phyloP scores from a whole-genome alignment of 148 eudicot species.

The Amaranthus hypochondriacus region DNA sequence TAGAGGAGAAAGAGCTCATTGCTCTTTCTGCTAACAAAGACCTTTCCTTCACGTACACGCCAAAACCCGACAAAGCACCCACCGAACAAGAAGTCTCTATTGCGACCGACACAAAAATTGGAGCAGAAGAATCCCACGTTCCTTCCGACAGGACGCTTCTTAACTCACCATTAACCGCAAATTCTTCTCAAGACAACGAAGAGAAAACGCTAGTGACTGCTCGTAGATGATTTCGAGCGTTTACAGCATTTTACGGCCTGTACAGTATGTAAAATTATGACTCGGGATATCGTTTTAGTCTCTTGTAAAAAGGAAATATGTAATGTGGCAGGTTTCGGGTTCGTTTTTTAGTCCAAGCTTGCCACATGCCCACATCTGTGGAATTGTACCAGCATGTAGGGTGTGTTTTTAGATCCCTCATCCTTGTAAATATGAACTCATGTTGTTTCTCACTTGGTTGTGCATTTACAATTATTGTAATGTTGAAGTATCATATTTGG shows the following conservation, averaged over 20 bases:
- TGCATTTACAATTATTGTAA: too few species aligned
- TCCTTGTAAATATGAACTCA: not conserved
- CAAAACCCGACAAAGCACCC: conserved; percentile 37
- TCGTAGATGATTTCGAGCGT: conserved; percentile 31
- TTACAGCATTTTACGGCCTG: conserved; percentile 13
- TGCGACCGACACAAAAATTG: not conserved
- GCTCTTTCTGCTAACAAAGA: conserved; percentile 75
- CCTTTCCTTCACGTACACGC: conserved; percentile 51
- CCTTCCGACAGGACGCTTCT: conserved; percentile 7
- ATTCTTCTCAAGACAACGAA: conserved; percentile 17
- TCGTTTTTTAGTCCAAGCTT: conserved; percentile 18
- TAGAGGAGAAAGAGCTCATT: conserved; percentile 70
- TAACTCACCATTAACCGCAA: conserved; percentile 16
- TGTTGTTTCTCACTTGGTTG: not conserved
- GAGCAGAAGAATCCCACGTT: conserved; percentile 8
- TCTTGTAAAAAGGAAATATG: conserved; percentile 6
- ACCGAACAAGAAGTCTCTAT: conserved; percentile 14
- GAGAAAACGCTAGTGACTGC: conserved; percentile 37
- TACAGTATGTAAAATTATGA: conserved; percentile 12
- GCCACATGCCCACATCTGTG: conserved; percentile 13
- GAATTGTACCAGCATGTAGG: conserved; percentile 3
- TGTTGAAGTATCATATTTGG: too few species aligned
- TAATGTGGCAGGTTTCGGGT: conserved; percentile 12
- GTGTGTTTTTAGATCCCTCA: not conserved
- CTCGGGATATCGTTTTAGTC: conserved; percentile 6